Percentiles rank a stretch among this genome's conserved stretches.
Conservation (phyloP, 192 early-diverging fungal genomes). For the Coemansia sp. region DNA sequence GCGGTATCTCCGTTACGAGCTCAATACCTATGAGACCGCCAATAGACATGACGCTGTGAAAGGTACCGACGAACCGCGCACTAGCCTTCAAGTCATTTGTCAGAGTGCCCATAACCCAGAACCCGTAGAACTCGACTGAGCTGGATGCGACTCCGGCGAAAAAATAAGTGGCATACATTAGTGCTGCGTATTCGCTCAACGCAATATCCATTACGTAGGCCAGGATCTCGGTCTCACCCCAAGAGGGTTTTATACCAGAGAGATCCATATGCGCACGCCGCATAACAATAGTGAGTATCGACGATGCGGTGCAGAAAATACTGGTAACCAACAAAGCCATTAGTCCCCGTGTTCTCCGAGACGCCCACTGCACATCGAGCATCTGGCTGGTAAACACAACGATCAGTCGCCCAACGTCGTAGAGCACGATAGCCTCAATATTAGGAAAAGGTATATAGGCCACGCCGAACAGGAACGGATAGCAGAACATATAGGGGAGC, state of each 20-base stretch:
- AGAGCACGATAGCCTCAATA: slow-evolving; percentile 27
- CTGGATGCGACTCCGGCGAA: slow-evolving; percentile 39
- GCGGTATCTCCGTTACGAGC: slow-evolving; percentile 16
- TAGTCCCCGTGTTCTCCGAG: slow-evolving; percentile 20
- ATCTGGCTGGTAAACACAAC: slow-evolving; percentile 31
- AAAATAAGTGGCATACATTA: slow-evolving; percentile 31
- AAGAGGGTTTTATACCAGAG: slow-evolving; percentile 8
- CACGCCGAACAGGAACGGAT: slow-evolving; percentile 32
- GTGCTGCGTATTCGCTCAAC: slow-evolving; percentile 5
- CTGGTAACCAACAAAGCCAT: slow-evolving; percentile 11
- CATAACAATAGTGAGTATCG: slow-evolving; percentile 10
- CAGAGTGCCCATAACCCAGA: slow-evolving; percentile 48
- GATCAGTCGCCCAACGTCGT: slow-evolving; percentile 35
- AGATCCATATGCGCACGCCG: slow-evolving; percentile 8
- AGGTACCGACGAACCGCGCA: slow-evolving; percentile 43
- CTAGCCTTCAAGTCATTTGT: slow-evolving; percentile 43
- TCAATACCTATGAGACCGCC: slow-evolving; percentile 33
- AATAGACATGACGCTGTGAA: slow-evolving; percentile 33
- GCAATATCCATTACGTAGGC: slow-evolving; percentile 12
- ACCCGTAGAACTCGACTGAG: slow-evolving; percentile 44
- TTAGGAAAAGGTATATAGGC: slow-evolving; percentile 28
- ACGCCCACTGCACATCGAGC: slow-evolving; percentile 37
- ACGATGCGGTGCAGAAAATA: slow-evolving; percentile 14
- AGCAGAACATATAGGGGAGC: slow-evolving; percentile 39
- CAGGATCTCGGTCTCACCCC: slow-evolving; percentile 3